Percentiles rank a stretch among this genome's conserved stretches.
phyloP scores from a whole-genome alignment of 805 yeast species.

The Yamadazyma sp. region DNA sequence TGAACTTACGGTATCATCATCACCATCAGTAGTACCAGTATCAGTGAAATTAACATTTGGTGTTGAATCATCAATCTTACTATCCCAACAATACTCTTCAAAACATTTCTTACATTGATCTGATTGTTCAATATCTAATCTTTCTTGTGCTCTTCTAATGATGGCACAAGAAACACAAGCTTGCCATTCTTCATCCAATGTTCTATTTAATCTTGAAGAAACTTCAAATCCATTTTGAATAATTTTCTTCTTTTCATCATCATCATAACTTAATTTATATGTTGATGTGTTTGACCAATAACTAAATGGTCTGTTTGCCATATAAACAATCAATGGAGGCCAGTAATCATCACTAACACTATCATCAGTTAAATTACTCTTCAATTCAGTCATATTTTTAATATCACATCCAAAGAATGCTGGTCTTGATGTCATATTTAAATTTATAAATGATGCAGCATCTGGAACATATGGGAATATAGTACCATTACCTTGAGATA shows the following conservation, averaged over 20 bases:
- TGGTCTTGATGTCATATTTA: slow-evolving; percentile 65
- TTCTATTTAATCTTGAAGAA: slow-evolving; percentile 61
- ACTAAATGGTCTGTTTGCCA: slow-evolving; percentile 69
- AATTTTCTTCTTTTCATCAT: slow-evolving; percentile 55
- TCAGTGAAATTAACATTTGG: slow-evolving; percentile 12
- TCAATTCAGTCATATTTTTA: slow-evolving; percentile 52
- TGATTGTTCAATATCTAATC: slow-evolving; percentile 56
- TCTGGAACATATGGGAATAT: slow-evolving; percentile 83
- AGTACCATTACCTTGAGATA: slow-evolving; percentile 50
- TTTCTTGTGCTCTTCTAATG: slow-evolving; percentile 72
- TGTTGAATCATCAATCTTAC: slow-evolving; percentile 23
- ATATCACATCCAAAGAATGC: slow-evolving; percentile 83
- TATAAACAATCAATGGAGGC: slow-evolving; percentile 77
- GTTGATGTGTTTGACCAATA: slow-evolving; percentile 72
- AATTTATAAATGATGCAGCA: slow-evolving; percentile 51
- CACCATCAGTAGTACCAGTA: slow-evolving; percentile 13
- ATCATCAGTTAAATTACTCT: slow-evolving; percentile 9
- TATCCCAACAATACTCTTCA: slow-evolving; percentile 73
- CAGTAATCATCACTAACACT: slow-evolving; percentile 13
- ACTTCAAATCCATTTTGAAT: slow-evolving; percentile 74
- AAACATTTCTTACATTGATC: slow-evolving; percentile 74
- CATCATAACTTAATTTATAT: slow-evolving; percentile 58
- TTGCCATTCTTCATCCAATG: slow-evolving; percentile 66
- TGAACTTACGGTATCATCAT: slow-evolving; percentile 1
- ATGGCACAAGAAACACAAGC: slow-evolving; percentile 83